Evolutionary conservation across 371 early-diverging fungal genomes (phyloP), one percentile per base, ranked within the genome.

Genomic region (Zancudomyces culisetae): DNA sequence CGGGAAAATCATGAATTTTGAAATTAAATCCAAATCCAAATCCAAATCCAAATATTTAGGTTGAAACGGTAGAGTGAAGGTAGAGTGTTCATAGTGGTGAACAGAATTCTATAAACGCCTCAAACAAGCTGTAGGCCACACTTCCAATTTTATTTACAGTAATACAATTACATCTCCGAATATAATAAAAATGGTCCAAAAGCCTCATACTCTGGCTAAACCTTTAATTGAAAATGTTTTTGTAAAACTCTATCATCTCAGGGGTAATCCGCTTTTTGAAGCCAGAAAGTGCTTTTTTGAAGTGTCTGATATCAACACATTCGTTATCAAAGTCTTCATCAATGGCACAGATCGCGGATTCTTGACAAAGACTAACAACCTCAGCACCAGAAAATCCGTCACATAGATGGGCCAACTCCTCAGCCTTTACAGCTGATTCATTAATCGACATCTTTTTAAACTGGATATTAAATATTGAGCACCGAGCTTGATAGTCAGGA

Each of bases 361-460:
- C 90, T 67, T 94, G 94, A 56, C 96, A 92, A 22, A 97, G 65
- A 0, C 88, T 73, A 1, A 92, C 90, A 6, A 87, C 76, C 64
- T 97, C 98, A 2, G 98, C 98, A 35, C 96, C 98, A 21, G 93
- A 90, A 55, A 81, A 91, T 13, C 93, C 93, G 0, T 85, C 80
- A 2, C 87, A n/a, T n/a, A n/a, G n/a, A n/a, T n/a, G n/a, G n/a
- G 81, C 79, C 21, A 91, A 59, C 29, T 61, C 69, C 0, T 64
- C 74, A 1, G 79, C 45, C 55, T 79, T 68, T 0, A 90, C 79
- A 61, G 78, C 81, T 0, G 10, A 19, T 20, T 66, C 70, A 3
- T 3, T 49, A 35, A 70, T 69, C 0, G 78, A 59, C 75, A 91
- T 90, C 53, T 73, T 77, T 3, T 57, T 56, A 12, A 79, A 59